Evolutionary conservation across 768 basidiomycete species (phyloP).

Genomic region (Calocera viscosa): DNA sequence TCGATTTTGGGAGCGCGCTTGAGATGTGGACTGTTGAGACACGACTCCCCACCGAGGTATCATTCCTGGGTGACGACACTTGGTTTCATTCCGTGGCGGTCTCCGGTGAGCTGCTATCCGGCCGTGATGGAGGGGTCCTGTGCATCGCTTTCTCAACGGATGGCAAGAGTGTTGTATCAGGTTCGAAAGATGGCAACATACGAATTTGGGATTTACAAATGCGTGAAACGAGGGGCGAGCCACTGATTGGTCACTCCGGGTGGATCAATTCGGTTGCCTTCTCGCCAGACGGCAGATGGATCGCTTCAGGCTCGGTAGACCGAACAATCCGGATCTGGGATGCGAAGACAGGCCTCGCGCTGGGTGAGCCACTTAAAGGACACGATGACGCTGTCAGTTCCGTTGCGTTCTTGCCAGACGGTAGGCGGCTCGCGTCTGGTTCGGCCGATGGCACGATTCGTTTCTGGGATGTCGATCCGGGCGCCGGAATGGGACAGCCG

Average conservation of each 20-base stretch:
- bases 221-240: slow-evolving; percentile 21
- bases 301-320: slow-evolving; percentile 34
- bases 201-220: slow-evolving; percentile 11
- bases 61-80: no score
- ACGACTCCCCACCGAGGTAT: no score
- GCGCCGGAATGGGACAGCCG: neutral
- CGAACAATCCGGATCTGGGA: slow-evolving; percentile 36
- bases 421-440: neutral
- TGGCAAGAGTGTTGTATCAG: neutral
- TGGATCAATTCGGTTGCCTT: slow-evolving; percentile 30
- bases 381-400: slow-evolving; percentile 18
- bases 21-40: no score
- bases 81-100: slow-evolving; percentile 10
- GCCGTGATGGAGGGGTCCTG: neutral
- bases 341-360: slow-evolving; percentile 28
- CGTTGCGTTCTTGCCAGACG: slow-evolving; percentile 4
- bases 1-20: no score
- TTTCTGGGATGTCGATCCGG: slow-evolving; percentile 5
- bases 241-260: slow-evolving; percentile 6
- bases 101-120: neutral
- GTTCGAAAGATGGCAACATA: neutral
- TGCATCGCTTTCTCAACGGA: neutral
- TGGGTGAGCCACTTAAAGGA: slow-evolving; percentile 23
- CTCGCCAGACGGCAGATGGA: slow-evolving; percentile 32
- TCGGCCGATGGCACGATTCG: neutral